Percentiles rank a stretch among this genome's conserved stretches.
Evolutionary conservation across 2,329 filamentous ascomycete genomes (phyloP).

Genomic region (Clonostachys solani): DNA sequence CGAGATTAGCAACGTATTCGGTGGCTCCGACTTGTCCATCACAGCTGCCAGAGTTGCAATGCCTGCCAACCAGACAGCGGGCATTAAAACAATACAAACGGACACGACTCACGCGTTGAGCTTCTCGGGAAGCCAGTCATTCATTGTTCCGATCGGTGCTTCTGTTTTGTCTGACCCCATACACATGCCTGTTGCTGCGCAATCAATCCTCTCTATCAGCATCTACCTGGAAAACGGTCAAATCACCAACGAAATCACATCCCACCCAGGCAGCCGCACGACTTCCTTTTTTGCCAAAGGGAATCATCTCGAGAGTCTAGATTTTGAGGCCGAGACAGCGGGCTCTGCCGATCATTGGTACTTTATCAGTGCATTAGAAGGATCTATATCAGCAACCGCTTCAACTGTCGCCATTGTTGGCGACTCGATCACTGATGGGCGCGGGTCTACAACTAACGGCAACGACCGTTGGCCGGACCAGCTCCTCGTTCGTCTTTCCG

Average conservation of each 20-base stretch:
- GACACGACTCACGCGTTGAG: constrained; percentile 44
- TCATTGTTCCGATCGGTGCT: constrained; percentile 48
- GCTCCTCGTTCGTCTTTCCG: constrained; percentile 38
- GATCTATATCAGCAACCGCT: constrained; percentile 22
- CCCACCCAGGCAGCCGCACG: constrained; percentile 57
- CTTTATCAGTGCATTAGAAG: constrained; percentile 54
- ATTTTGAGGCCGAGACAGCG: constrained; percentile 27
- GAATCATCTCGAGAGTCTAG: constrained; percentile 31
- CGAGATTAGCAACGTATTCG: constrained; percentile 59
- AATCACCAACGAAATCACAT: constrained; percentile 47
- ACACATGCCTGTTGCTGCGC: constrained; percentile 39
- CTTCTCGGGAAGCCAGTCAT: constrained; percentile 47
- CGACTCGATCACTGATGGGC: constrained; percentile 64
- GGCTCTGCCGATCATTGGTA: constrained; percentile 45
- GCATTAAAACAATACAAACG: constrained; percentile 40
- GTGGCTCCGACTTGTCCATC: constrained; percentile 51
- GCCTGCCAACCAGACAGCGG: constrained; percentile 44
- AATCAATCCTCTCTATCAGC: constrained; percentile 46
- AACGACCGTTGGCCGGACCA: constrained; percentile 46
- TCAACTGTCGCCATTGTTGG: constrained; percentile 51
- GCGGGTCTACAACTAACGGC: constrained; percentile 51
- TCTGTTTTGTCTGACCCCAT: constrained; percentile 56
- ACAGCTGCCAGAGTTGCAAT: constrained; percentile 51
- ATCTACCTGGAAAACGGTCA: constrained; percentile 57
- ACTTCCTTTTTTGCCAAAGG: constrained; percentile 50